A percentile compares a stretch with the other conserved stretches of the same genome.
These are phyloP conservation scores for Teratosphaeria gauchensis DNA, from an alignment of 2,329 filamentous ascomycete genomes.

Conservation along the genomic window DNA sequence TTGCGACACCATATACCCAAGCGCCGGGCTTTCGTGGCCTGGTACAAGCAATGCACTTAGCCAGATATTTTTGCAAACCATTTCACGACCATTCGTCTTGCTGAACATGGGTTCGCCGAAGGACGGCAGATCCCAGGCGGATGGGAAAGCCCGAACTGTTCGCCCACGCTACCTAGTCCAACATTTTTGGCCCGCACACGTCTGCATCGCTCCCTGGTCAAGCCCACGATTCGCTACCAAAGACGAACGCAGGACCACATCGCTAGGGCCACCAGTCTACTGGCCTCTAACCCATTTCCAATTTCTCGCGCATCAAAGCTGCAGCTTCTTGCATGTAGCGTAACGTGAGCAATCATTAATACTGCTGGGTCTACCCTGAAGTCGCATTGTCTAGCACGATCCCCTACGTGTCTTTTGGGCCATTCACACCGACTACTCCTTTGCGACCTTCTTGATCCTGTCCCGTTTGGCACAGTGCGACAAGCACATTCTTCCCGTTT, in stretches of 20 bases:
- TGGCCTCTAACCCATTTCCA: neutral
- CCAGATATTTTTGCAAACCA: neutral
- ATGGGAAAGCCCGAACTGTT: neutral
- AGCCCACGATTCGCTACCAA: neutral
- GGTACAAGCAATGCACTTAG: neutral
- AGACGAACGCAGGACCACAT: neutral
- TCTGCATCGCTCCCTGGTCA: neutral
- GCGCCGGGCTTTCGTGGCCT: neutral
- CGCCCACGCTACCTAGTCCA: neutral
- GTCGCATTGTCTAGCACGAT: neutral
- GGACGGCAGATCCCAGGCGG: neutral
- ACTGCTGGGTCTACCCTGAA: neutral
- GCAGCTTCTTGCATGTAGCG: neutral
- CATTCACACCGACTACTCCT: neutral
- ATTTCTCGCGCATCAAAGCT: neutral
- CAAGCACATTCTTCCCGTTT: neutral
- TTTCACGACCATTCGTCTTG: neutral
- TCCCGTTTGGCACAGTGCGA: neutral
- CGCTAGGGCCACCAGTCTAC: neutral
- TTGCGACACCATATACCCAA: neutral
- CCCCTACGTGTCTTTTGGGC: neutral
- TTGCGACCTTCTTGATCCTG: neutral
- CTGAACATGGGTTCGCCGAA: neutral
- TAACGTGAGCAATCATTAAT: neutral
- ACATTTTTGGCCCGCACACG: neutral